Evolutionary conservation across 140 eudicot genomes (phyloP), one percentile per base, ranked within the genome.

Genomic region (Oenanthe javanica): DNA sequence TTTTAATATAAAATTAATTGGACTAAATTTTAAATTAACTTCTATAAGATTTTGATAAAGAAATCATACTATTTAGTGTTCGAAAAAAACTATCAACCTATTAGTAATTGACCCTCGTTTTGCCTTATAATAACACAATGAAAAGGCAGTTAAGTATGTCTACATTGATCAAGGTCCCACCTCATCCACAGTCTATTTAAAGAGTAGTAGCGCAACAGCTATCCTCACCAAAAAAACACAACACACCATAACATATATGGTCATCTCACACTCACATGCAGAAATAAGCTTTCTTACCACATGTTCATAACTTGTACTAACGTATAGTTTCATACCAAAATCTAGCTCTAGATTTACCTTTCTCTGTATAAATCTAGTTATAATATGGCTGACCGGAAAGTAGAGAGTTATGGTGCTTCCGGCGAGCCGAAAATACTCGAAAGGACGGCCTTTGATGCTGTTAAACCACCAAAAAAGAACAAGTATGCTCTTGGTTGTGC

Each of bases 401-500:
- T 27, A 19, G 82, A 80, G 70, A 76, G 49, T 2, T 82, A 84
- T 40, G 88, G 80, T 27, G 80, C 74, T 51, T 78, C 83, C 31
- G 79, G 78, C 69, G 81, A 85, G 70, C 85, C 82, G 31, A 86
- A 81, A 76, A 66, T 59, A 6, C 80, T 79, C 4, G 38, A 46
- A 48, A 13, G 77, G 11, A 40, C 90, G 0, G 89, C 83, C 69
- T 88, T 88, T 36, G 85, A 88, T 82, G 75, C 89, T 72, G 85
- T 86, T 40, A 79, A 66, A 73, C 78, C 82, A 16, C 91, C 94
- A 2, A 92, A 88, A 80, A 86, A 81, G 46, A 92, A 92, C 87
- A 92, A 86, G 79, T 89, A 86, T 36, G 97, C 97, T 42, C 87
- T 91, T 57, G 97, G 91, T 42, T 89, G 92, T 84, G 90, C 94